A percentile compares a stretch with the other conserved stretches of the same genome.
Conservation (phyloP, 192 early-diverging fungal genomes). For the Entomortierella beljakovae region DNA sequence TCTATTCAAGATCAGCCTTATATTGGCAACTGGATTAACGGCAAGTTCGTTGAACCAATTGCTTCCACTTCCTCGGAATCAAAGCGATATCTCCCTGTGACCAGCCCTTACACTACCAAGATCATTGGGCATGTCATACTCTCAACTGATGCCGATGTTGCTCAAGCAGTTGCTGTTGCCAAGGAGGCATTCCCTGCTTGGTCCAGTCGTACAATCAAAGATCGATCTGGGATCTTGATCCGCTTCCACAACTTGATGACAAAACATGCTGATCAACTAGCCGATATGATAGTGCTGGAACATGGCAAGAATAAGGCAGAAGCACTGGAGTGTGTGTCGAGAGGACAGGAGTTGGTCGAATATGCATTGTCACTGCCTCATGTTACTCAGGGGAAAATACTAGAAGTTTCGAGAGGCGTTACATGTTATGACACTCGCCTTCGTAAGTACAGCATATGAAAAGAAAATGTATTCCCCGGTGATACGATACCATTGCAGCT, state of each 20-base stretch:
- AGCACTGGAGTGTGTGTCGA: conserved; percentile 76
- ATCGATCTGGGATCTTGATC: conserved; percentile 72
- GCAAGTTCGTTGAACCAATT: conserved; percentile 41
- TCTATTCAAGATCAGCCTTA: conserved; percentile 41
- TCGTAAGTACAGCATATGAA: conserved; percentile 49
- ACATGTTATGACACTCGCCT: conserved; percentile 72
- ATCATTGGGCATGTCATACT: conserved; percentile 75
- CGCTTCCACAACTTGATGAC: conserved; percentile 67
- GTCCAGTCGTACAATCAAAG: conserved; percentile 75
- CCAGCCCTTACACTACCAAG: conserved; percentile 69
- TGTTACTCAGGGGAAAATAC: conserved; percentile 67
- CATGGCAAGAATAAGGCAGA: conserved; percentile 85
- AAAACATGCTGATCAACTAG: conserved; percentile 73
- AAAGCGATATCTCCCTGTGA: conserved; percentile 62
- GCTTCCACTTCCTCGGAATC: background rate
- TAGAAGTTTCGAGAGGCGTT: conserved; percentile 75
- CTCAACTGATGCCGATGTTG: conserved; percentile 67
- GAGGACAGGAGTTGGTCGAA: conserved; percentile 85
- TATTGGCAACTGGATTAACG: conserved; percentile 54
- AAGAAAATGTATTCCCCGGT: too few relatives aligned
- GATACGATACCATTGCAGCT: too few relatives aligned
- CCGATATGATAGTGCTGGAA: conserved; percentile 77
- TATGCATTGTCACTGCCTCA: conserved; percentile 78
- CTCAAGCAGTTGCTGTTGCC: conserved; percentile 69
- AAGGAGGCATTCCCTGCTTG: conserved; percentile 65